These are phyloP conservation scores for Bodo saltans DNA, from an alignment of 78 protist genomes.

Conservation along the genomic window DNA sequence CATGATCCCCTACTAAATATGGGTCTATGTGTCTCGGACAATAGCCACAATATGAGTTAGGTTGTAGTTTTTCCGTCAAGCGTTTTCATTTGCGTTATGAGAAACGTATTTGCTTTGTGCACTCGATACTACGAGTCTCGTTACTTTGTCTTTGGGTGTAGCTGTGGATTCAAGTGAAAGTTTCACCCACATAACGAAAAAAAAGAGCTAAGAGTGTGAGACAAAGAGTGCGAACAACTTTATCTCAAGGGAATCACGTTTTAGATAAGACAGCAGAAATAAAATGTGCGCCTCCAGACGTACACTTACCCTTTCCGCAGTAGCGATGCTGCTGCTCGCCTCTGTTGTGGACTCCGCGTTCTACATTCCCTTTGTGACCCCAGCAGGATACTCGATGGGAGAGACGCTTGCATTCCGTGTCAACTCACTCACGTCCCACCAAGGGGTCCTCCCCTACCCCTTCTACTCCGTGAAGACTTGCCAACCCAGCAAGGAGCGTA, in stretches of 20 bases:
- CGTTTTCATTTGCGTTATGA: no score
- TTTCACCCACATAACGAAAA: no score
- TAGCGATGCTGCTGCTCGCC: no score
- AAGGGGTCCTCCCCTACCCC: slow-evolving; percentile 3
- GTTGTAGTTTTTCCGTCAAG: background rate
- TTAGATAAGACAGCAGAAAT: no score
- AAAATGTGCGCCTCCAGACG: no score
- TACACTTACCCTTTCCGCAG: no score
- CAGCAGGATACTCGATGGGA: background rate
- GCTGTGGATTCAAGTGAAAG: background rate
- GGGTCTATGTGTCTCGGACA: background rate
- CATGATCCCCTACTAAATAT: background rate
- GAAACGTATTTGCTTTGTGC: background rate
- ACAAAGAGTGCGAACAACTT: no score
- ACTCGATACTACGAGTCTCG: background rate
- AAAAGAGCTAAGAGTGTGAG: no score
- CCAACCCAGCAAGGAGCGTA: background rate
- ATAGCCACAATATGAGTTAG: background rate
- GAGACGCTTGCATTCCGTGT: background rate
- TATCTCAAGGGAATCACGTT: no score
- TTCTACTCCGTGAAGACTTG: slow-evolving; percentile 1
- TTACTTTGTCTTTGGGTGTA: background rate
- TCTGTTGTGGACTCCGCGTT: no score
- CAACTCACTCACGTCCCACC: slow-evolving; percentile 2
- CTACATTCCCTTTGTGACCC: background rate